Evolutionary conservation across 371 early-diverging fungal species (phyloP).

Genomic region (Nematocida displodere): DNA sequence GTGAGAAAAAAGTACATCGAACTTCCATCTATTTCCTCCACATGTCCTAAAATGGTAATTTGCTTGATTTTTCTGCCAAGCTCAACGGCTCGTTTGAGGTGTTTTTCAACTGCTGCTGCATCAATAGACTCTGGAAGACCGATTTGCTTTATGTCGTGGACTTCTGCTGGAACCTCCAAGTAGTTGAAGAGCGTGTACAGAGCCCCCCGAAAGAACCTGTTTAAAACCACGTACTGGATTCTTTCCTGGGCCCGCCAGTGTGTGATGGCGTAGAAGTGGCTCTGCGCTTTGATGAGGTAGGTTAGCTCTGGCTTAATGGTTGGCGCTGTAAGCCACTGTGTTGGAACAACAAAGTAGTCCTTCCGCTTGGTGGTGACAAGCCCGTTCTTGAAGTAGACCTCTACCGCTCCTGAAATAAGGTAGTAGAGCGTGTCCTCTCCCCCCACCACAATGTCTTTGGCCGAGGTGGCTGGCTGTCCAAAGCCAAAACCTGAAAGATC

Average conservation of each 20-base stretch:
- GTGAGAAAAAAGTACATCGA: conserved; percentile 2
- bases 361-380: neutral
- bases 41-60: neutral
- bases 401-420: conserved; percentile 17
- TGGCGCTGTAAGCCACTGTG: neutral
- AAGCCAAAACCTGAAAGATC: conserved; percentile 6
- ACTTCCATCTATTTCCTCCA: neutral
- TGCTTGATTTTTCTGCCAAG: neutral
- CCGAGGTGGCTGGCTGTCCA: neutral
- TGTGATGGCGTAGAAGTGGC: conserved; percentile 12
- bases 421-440: conserved; percentile 33
- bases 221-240: neutral
- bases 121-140: neutral
- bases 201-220: conserved; percentile 24
- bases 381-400: neutral
- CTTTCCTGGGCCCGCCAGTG: neutral
- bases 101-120: neutral
- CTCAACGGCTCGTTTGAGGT: neutral
- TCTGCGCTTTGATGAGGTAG: conserved; percentile 16
- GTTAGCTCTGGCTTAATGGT: neutral
- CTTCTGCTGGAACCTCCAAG: neutral
- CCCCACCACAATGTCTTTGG: conserved; percentile 3
- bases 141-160: conserved; percentile 1
- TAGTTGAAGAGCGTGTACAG: conserved; percentile 29
- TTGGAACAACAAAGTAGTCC: neutral